Base-by-base conservation (phyloP, 2,329 filamentous ascomycete species). In the Colletotrichum siamense region DNA sequence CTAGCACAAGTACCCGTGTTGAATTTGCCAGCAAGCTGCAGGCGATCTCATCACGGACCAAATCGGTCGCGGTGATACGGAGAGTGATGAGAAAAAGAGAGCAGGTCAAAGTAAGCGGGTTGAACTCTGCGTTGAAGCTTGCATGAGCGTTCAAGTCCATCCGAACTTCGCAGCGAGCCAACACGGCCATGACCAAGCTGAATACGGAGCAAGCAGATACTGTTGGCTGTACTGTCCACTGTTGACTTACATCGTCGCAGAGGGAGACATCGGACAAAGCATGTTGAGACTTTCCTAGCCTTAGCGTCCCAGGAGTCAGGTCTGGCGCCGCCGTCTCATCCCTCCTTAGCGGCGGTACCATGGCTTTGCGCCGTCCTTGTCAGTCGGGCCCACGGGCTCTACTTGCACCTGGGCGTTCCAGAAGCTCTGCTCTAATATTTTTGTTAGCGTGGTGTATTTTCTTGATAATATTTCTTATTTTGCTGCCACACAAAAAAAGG, bases 291-390 rank as follows among this genome's bases (percentile, higher is more conserved):
- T 64, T 64, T 32, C 57, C 18, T 39, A 44, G 24, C 65, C 64
- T 10, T 55, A 18, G 59, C 61, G 30, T 26, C 16, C 64, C 64
- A 32, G 55, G 28, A 52, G 39, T 61, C 30, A n/a, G 66, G 49
- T 39, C 63, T 34, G 15, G 49, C 73, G 70, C 73, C 64, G 73
- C 44, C 57, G 73, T 76, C 73, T 73, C 70, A 73, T 65, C 24
- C 64, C 64, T 65, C 71, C 64, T 76, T 73, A 68, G 69, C 36
- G 34, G 55, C 39, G 64, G 57, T 57, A 63, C 28, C 44, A 64
- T 63, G 55, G 69, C 69, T 63, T 67, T 34, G 24, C 26, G 32
- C 34, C 57, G 57, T 63, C 57, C 24, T 61, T 76, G 57, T 73
- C 73, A 76, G 65, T 76, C 18, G 49, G 55, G 55, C 15, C 70